Evolutionary conservation across 2,329 filamentous ascomycete species (phyloP).

Genomic region (Pseudocercospora vitis): DNA sequence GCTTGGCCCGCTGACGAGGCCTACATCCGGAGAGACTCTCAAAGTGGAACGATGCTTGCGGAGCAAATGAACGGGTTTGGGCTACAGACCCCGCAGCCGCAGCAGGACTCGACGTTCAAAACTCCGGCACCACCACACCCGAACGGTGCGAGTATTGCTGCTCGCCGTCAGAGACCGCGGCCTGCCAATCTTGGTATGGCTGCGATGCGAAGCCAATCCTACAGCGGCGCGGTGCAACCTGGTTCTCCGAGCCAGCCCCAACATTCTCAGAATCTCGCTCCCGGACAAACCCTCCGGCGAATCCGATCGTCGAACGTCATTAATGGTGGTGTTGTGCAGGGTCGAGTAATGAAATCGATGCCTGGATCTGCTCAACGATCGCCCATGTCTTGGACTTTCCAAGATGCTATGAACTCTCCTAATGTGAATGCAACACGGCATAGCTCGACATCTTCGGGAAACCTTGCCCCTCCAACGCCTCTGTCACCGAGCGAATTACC

Average conservation of each 20-base stretch:
- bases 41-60: constrained; percentile 34
- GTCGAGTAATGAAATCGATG: constrained; percentile 49
- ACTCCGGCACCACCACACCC: constrained; percentile 37
- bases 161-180: constrained; percentile 40
- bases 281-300: constrained; percentile 61
- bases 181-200: constrained; percentile 47
- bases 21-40: constrained; percentile 35
- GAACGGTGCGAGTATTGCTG: constrained; percentile 40
- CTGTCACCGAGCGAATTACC: constrained; percentile 46
- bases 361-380: constrained; percentile 50
- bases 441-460: constrained; percentile 36
- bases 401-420: constrained; percentile 50
- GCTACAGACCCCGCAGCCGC: constrained; percentile 36
- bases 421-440: constrained; percentile 42
- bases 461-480: constrained; percentile 51
- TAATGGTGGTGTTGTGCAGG: constrained; percentile 41
- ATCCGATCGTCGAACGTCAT: constrained; percentile 51
- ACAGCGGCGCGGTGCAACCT: constrained; percentile 41
- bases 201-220: constrained; percentile 45
- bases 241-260: constrained; percentile 46
- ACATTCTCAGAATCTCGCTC: constrained; percentile 62
- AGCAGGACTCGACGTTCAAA: constrained; percentile 36
- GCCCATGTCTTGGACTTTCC: constrained; percentile 48
- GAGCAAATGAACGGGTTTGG: constrained; percentile 40
- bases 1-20: constrained; percentile 36